A percentile compares a stretch with the other conserved stretches of the same genome.
These are phyloP conservation scores for Coemansia sp. DNA, from an alignment of 192 early-diverging fungal genomes.

Conservation along the genomic window DNA sequence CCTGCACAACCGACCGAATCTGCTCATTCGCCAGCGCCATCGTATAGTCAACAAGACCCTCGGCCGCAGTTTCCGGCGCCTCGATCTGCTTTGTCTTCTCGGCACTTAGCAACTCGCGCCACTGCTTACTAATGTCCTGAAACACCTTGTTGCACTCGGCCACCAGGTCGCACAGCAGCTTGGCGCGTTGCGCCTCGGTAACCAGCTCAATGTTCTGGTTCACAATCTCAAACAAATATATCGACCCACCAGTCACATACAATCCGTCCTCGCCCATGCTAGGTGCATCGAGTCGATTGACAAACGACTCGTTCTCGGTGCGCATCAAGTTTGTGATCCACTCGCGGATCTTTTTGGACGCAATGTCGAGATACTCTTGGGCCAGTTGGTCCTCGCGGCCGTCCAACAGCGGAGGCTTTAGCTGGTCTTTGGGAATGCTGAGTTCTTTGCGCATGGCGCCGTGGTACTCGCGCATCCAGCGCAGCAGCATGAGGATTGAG, in stretches of 20 bases:
- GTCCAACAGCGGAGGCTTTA: constrained; percentile 87
- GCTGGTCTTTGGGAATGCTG: constrained; percentile 81
- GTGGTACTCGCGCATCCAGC: constrained; percentile 93
- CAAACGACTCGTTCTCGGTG: constrained; percentile 78
- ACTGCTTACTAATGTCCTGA: constrained; percentile 78
- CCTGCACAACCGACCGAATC: constrained; percentile 86
- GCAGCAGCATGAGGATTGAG: constrained; percentile 78
- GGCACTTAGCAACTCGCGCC: constrained; percentile 71
- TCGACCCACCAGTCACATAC: constrained; percentile 80
- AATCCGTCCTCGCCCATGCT: constrained; percentile 75
- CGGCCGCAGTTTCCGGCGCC: constrained; percentile 69
- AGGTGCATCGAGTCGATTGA: constrained; percentile 58
- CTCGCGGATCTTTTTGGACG: constrained; percentile 79
- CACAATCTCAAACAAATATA: constrained; percentile 92
- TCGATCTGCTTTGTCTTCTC: constrained; percentile 83
- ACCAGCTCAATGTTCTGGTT: constrained; percentile 96
- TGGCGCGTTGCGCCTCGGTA: constrained; percentile 79
- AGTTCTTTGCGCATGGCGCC: constrained; percentile 81
- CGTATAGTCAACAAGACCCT: constrained; percentile 91
- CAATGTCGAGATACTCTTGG: constrained; percentile 89
- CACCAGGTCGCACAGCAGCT: constrained; percentile 84
- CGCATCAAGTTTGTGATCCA: constrained; percentile 92
- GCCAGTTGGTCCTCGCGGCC: constrained; percentile 88
- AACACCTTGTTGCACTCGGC: constrained; percentile 77
- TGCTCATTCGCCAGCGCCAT: constrained; percentile 96